phyloP scores from a whole-genome alignment of 345 rosid species.

The Ricinus communis region DNA sequence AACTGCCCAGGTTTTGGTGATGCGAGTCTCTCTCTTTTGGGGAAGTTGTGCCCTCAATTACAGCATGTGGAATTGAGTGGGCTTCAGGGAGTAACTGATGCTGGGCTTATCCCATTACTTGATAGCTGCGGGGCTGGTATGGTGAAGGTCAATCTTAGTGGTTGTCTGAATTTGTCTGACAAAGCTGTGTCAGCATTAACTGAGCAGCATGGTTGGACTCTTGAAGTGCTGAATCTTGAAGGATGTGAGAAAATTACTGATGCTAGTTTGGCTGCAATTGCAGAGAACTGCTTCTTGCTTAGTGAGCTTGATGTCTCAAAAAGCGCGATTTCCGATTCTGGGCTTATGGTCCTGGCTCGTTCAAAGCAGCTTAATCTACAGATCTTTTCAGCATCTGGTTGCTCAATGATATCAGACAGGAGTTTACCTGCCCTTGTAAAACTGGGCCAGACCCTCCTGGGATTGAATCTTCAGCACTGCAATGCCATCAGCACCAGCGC shows the following conservation, averaged over 20 bases:
- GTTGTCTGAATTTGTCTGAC: conserved; percentile 60
- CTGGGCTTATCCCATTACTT: conserved; percentile 56
- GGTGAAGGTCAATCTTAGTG: conserved; percentile 56
- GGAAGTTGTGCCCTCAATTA: conserved; percentile 71
- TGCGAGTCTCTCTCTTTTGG: conserved; percentile 56
- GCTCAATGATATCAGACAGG: conserved; percentile 53
- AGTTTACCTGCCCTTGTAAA: conserved; percentile 43
- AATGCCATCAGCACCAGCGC: conserved; percentile 50
- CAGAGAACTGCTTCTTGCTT: conserved; percentile 52
- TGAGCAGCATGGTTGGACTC: conserved; percentile 57
- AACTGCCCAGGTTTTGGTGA: conserved; percentile 94
- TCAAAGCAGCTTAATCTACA: conserved; percentile 51
- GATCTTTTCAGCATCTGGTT: conserved; percentile 57
- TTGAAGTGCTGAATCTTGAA: conserved; percentile 55
- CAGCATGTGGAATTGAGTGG: conserved; percentile 67
- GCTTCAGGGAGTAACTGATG: conserved; percentile 67
- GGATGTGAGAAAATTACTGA: conserved; percentile 72
- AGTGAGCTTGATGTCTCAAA: conserved; percentile 63
- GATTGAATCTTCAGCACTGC: conserved; percentile 70
- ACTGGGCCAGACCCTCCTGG: conserved; percentile 53
- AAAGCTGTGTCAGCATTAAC: conserved; percentile 44
- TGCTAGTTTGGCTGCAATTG: conserved; percentile 55
- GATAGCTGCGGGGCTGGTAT: conserved; percentile 55
- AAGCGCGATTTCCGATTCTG: conserved; percentile 52
- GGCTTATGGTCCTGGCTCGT: conserved; percentile 46